Evolutionary conservation across 1,284 basidiomycete species (phyloP), one percentile per base, ranked within the genome.

Genomic region (Papiliotrema terrestris): DNA sequence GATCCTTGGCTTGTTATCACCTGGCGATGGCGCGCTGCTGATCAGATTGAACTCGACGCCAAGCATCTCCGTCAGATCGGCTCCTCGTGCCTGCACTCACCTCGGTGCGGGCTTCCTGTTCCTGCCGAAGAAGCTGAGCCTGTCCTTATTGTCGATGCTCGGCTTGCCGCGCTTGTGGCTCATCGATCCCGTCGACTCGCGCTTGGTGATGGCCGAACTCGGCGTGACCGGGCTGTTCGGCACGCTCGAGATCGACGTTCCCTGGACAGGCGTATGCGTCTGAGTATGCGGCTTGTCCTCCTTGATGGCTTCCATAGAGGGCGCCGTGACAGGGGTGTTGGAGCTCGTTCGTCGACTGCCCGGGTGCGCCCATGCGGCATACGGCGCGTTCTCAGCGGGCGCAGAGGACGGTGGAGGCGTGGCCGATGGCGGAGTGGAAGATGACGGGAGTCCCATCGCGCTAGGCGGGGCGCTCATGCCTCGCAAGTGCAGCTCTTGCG

Each of bases 21-120:
- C 48, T 9, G 53, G 53, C 6, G 53, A 49, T n/a, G 32, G 19
- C 6, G 41, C 49, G 26, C 55, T 60, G 45, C 37, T 43, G 14
- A 35, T 52, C 3, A 46, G 51, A 29, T 23, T 51, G 8, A 22
- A 41, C 17, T 19, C 25, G 38, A 41, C 37, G 32, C 25, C n/a
- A n/a, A n/a, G n/a, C n/a, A n/a, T n/a, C n/a, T n/a, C n/a, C n/a
- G n/a, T n/a, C n/a, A n/a, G n/a, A n/a, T n/a, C n/a, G n/a, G n/a
- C n/a, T n/a, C n/a, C n/a, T 22, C 26, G 78, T n/a, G n/a, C n/a
- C 75, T 44, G 82, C 11, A 45, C 41, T 52, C 22, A 52, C 50
- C 23, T 82, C 14, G 91, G 91, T 2, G 89, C 80, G 1, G 90
- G 90, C 71, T 94, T 94, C 59, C 91, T 78, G 49, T 78, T 78